These are phyloP conservation scores for Cardamine occulta DNA, from an alignment of 345 rosid genomes.

Conservation along the genomic window DNA sequence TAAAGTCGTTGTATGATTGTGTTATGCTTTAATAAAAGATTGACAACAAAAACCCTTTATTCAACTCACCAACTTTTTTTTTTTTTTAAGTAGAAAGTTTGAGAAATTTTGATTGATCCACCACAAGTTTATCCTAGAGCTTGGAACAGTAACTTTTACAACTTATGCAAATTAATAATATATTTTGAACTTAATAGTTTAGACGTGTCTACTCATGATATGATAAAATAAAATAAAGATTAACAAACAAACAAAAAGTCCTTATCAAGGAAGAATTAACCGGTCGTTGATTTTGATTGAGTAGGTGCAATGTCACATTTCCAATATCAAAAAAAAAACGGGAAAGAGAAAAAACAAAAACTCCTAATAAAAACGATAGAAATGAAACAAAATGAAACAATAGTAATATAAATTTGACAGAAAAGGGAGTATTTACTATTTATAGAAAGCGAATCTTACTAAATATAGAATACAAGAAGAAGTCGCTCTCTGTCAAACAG, in stretches of 20 bases:
- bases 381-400: conserved; percentile 24
- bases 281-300: conserved; percentile 1
- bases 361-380: neutral
- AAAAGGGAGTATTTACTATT: conserved; percentile 17
- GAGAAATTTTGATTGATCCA: neutral
- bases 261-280: conserved; percentile 5
- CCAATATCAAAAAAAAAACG: neutral
- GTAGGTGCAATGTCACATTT: conserved; percentile 38
- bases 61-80: neutral
- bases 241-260: neutral
- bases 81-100: neutral
- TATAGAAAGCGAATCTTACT: conserved; percentile 38
- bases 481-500: conserved; percentile 39
- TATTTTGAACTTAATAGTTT: neutral
- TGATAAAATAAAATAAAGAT: neutral
- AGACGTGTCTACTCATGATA: conserved; percentile 25
- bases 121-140: neutral
- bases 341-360: conserved; percentile 2
- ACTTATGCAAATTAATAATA: neutral
- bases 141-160: neutral
- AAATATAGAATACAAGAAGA: conserved; percentile 36
- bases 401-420: conserved; percentile 31
- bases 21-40: conserved; percentile 14
- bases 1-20: conserved; percentile 27
- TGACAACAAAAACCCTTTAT: conserved; percentile 1